Percentiles rank a stretch among this genome's conserved stretches.
phyloP scores from a whole-genome alignment of 257 asterid species.

The Solanum chmielewskii region DNA sequence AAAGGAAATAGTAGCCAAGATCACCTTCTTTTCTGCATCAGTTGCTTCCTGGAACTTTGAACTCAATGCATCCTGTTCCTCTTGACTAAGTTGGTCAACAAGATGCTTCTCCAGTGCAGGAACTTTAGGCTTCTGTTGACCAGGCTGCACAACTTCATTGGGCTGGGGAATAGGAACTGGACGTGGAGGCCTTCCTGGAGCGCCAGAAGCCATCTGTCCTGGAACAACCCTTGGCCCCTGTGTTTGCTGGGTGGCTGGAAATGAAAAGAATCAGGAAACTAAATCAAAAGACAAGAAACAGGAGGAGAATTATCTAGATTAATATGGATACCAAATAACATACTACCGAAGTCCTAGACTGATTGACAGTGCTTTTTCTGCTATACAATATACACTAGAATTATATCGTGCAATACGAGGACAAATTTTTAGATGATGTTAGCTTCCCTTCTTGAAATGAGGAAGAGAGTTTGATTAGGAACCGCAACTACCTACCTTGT shows the following conservation, averaged over 20 bases:
- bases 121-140: slow-evolving; percentile 70
- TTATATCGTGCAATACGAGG: background rate
- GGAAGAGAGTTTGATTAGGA: background rate
- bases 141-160: slow-evolving; percentile 38
- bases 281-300: background rate
- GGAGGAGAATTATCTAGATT: background rate
- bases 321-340: background rate
- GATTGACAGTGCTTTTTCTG: background rate
- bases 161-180: slow-evolving; percentile 65
- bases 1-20: background rate
- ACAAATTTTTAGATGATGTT: background rate
- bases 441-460: background rate
- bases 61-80: slow-evolving; percentile 77
- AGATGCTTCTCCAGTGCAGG: slow-evolving; percentile 91
- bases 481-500: background rate
- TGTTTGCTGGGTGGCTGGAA: slow-evolving; percentile 56
- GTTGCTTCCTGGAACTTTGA: slow-evolving; percentile 82
- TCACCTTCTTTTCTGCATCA: slow-evolving; percentile 88
- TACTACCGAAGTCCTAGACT: background rate
- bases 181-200: slow-evolving; percentile 73
- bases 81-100: slow-evolving; percentile 79
- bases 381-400: background rate
- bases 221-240: slow-evolving; percentile 41
- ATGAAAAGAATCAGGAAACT: background rate
- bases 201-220: slow-evolving; percentile 34